A percentile compares a stretch with the other conserved stretches of the same genome.
These are phyloP conservation scores for Solanum arcanum DNA, from an alignment of 257 asterid species.

Conservation along the genomic window DNA sequence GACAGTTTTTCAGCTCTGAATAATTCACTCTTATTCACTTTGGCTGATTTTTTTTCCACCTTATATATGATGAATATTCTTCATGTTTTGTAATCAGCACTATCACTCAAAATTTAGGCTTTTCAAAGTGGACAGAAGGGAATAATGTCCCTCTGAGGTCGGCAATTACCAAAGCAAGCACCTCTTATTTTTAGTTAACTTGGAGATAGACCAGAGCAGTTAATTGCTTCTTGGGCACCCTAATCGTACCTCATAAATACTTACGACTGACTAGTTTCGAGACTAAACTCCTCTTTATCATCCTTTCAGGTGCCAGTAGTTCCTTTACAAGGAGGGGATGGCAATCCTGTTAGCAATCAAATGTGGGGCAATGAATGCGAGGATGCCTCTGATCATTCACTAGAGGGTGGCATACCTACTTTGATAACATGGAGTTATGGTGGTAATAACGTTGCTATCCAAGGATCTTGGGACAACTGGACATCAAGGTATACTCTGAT, in stretches of 20 bases:
- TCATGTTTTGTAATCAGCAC: neutral
- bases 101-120: neutral
- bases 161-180: neutral
- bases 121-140: neutral
- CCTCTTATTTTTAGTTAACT: neutral
- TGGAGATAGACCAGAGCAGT: neutral
- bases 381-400: neutral
- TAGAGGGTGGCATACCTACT: conserved; percentile 16
- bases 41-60: neutral
- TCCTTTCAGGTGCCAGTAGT: conserved; percentile 50
- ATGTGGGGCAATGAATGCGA: conserved; percentile 17
- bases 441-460: conserved; percentile 65
- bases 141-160: neutral
- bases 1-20: neutral
- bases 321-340: conserved; percentile 49
- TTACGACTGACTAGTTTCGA: neutral
- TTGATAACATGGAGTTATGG: conserved; percentile 25
- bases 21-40: neutral
- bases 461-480: conserved; percentile 99
- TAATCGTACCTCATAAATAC: neutral
- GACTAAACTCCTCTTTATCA: conserved; percentile 4
- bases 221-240: neutral
- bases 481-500: conserved; percentile 45
- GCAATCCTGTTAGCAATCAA: conserved; percentile 23
- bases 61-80: neutral